Base-by-base conservation (phyloP, 805 yeast genomes). In the Candida anglica region DNA sequence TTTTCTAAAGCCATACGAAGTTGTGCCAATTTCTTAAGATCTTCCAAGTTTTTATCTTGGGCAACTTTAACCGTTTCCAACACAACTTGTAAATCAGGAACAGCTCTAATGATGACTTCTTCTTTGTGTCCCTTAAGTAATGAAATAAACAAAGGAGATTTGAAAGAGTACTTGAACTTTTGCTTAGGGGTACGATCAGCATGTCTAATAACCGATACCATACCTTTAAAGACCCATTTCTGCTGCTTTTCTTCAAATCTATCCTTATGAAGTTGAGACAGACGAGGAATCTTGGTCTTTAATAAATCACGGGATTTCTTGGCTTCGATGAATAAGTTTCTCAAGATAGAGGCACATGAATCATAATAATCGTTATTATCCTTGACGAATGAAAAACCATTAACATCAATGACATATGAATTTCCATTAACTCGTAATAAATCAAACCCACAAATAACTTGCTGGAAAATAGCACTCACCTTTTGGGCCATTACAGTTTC, bases 131-230 rank as follows among this genome's bases (percentile, higher is more conserved):
- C 98, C 58, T 91, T 91, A 44, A 93, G 65, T 36, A 93, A 60
- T 0, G 93, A 86, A 28, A 88, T 79, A 52, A 93, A 93, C 8
- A 86, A 71, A 5, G 87, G 89, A 2, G 95, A 81, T 44, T 82
- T 81, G 67, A 93, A 93, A 0, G 97, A 88, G 60, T 87, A 94
- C 56, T 93, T 93, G 66, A 93, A 86, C 58, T 93, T 93, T 63
- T 93, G 98, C 58, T 93, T 93, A 11, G 99, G 99, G 0, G 99
- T 93, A 56, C 99, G 77, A 56, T 93, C 99, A 6, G 98, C 99
- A 60, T 93, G 99, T 47, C 99, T 78, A 35, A 93, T 82, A 19
- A 91, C 94, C 13, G 84, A 73, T 8, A 93, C 95, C 62, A 86
- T 66, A 13, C 97, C 97, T 59, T 93, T 93, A 60, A 93, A 82